Conservation (phyloP, 108 stramenopile genomes). For the Epithemia pelagica region DNA sequence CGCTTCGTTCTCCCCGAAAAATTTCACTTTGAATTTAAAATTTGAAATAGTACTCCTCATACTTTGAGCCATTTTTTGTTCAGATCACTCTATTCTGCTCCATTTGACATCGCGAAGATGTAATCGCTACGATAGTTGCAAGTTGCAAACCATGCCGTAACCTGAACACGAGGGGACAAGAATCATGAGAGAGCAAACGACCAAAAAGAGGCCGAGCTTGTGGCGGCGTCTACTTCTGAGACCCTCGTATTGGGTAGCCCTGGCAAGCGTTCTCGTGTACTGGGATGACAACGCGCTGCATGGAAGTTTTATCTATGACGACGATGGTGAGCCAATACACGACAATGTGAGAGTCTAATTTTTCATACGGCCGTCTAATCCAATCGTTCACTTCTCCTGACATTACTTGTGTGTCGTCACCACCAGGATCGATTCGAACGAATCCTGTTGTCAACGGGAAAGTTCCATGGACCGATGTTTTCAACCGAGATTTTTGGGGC, state of each 20-base stretch:
- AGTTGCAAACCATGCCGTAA: too few species aligned
- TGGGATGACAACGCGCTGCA: constrained; percentile 34
- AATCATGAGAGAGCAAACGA: background rate
- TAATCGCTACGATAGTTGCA: too few species aligned
- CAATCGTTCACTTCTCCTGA: too few species aligned
- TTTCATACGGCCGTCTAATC: too few species aligned
- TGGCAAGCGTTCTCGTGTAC: constrained; percentile 28
- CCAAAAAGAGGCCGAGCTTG: constrained; percentile 1
- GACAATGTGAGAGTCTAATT: background rate
- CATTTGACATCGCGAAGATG: too few species aligned
- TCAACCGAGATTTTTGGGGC: constrained; percentile 46
- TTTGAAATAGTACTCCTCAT: too few species aligned
- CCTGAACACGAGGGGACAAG: too few species aligned
- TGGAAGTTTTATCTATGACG: constrained; percentile 42
- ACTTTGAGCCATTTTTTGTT: too few species aligned
- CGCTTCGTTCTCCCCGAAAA: too few species aligned
- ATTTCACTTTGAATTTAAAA: too few species aligned
- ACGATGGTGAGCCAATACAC: constrained; percentile 13
- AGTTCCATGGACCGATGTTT: constrained; percentile 36
- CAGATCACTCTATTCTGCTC: too few species aligned
- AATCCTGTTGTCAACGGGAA: constrained; percentile 44
- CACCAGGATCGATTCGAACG: constrained; percentile 27
- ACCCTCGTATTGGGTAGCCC: constrained; percentile 35
- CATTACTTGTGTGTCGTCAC: too few species aligned
- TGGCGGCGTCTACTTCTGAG: background rate